Conservation (phyloP, 164 flowering plant genomes). For the Tinospora cordifolia region DNA sequence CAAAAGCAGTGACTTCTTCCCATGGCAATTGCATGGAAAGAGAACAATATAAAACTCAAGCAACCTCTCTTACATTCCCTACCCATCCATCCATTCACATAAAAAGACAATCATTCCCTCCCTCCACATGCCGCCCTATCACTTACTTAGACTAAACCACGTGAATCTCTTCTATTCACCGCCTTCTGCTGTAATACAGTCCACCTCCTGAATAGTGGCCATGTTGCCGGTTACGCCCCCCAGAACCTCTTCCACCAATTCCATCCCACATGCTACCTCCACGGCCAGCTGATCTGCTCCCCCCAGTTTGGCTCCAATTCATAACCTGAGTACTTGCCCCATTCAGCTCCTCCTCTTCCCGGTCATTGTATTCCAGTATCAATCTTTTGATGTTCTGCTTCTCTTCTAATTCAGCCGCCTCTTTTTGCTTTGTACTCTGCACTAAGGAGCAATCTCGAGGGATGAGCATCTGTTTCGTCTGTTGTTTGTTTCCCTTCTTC, state of each 20-base stretch:
- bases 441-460: conserved; percentile 80
- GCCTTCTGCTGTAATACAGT: conserved; percentile 54
- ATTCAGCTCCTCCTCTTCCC: conserved; percentile 83
- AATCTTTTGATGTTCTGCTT: conserved; percentile 88
- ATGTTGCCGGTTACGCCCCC: conserved; percentile 48
- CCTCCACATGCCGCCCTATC: neutral
- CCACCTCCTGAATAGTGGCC: conserved; percentile 44
- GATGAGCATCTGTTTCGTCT: conserved; percentile 76
- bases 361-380: conserved; percentile 85
- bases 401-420: conserved; percentile 96
- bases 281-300: conserved; percentile 38
- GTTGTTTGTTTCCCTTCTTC: conserved; percentile 90
- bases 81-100: neutral
- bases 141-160: neutral
- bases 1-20: neutral
- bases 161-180: conserved; percentile 18
- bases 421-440: conserved; percentile 88
- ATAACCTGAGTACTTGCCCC: conserved; percentile 50
- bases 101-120: neutral
- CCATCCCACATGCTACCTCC: conserved; percentile 73
- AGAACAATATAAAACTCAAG: neutral
- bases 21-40: neutral
- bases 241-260: conserved; percentile 38
- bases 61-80: neutral
- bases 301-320: conserved; percentile 49